Base-by-base conservation (phyloP, 2,329 filamentous ascomycete genomes). In the Fusarium verrucosum region DNA sequence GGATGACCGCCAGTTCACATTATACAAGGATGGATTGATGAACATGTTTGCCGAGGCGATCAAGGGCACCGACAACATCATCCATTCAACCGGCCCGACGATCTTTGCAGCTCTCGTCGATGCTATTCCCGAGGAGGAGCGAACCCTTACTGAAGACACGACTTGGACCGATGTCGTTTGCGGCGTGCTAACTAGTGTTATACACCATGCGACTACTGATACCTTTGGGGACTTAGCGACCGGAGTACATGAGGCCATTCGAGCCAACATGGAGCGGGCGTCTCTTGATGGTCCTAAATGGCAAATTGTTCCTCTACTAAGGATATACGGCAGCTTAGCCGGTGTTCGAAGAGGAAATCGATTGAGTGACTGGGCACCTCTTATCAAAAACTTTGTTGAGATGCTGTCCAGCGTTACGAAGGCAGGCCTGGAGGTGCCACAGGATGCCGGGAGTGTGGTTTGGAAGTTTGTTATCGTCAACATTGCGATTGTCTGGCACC, bases 1-100 rank as follows among this genome's bases (percentile, higher is more conserved):
- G 28, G 83, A 82, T n/a, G 81, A 83, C 13, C 83, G 83, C 36
- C 84, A 89, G 60, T 86, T 86, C 59, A 80, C 82, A 13, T 82
- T 92, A 14, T 97, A 97, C 74, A 89, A 90, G 63, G 89, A 96
- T 73, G 95, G 94, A 52, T 77, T 97, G 41, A 97, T 97, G 92
- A 91, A 88, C 17, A 89, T 98, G 82, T 92, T 97, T 72, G 89
- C 92, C 5, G 94, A 98, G 76, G 89, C 94, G 10, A 84, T 87
- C 69, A 89, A 90, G 75, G 85, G 87, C 16, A 83, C 87, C 14
- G 86, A 87, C 4, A 71, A 82, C 44, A 82, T 80, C 2, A 77
- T 89, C 42, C 87, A 89, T 70, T 89, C 87, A 3, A 84, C 83
- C 14, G 87, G 84, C 3, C 75, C 83, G 4, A 79, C 83, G 9